A percentile compares a stretch with the other conserved stretches of the same genome.
Conservation (phyloP, 2,329 filamentous ascomycete species). For the Fusarium metavorans region DNA sequence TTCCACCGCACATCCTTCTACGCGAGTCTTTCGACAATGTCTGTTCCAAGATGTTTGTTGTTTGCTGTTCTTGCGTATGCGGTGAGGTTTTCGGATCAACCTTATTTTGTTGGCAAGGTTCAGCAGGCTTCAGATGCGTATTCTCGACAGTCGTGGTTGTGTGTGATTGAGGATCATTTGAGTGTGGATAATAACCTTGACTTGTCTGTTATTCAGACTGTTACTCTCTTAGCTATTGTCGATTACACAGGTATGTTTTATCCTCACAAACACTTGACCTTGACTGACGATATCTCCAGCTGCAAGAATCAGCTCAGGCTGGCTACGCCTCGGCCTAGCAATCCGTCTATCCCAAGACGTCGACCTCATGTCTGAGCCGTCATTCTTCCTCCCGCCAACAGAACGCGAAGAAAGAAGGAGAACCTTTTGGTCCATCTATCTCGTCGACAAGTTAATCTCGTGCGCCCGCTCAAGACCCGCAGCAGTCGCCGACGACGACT, state of each 20-base stretch:
- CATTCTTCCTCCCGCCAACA: constrained; percentile 14
- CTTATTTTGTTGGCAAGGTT: constrained; percentile 3
- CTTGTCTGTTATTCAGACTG: constrained; percentile 49
- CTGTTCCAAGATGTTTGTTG: neutral
- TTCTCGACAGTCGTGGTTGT: constrained; percentile 23
- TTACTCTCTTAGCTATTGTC: constrained; percentile 27
- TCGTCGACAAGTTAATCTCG: constrained; percentile 52
- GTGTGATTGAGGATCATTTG: constrained; percentile 24
- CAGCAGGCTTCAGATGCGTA: constrained; percentile 19
- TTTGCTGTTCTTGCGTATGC: constrained; percentile 1
- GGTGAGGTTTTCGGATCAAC: constrained; percentile 6
- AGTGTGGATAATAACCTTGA: constrained; percentile 19
- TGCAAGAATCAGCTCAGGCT: constrained; percentile 42
- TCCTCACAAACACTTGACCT: too few relatives aligned
- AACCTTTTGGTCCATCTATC: constrained; percentile 54
- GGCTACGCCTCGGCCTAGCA: constrained; percentile 51
- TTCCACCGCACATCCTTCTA: constrained; percentile 20
- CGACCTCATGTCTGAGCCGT: constrained; percentile 49
- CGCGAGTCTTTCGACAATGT: neutral
- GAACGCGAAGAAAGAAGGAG: constrained; percentile 45
- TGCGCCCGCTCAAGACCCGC: constrained; percentile 51
- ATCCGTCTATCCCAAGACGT: constrained; percentile 51
- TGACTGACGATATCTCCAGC: constrained; percentile 21
- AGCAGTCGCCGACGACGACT: constrained; percentile 49
- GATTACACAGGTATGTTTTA: neutral